Evolutionary conservation across 169 alveolate genomes (phyloP), one percentile per base, ranked within the genome.

Genomic region (Plasmodium fragile): DNA sequence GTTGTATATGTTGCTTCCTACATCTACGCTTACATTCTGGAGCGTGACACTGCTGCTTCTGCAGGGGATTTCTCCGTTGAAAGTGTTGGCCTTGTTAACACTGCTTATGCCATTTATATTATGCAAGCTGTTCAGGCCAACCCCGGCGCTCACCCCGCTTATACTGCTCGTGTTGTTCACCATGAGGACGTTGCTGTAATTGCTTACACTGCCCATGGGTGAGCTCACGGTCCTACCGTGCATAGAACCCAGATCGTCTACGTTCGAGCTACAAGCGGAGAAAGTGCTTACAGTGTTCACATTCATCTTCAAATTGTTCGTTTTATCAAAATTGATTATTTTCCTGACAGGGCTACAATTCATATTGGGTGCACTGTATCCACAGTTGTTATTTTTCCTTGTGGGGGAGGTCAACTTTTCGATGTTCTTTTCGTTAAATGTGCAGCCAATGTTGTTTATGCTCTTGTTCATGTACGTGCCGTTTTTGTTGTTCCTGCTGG

Each of bases 281-380:
- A 7, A 7, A 18, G 73, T 83, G 52, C 59, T n/a, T 25, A 45
- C 13, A 10, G 0, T 30, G 77, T 71, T 43, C 43, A 83, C 32
- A 32, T 81, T 81, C 39, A 45, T 72, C 36, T 25, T 83, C 34
- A 43, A 55, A 28, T 36, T 83, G 59, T 30, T 72, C n/a, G 71
- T 65, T 30, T 82, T 82, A 25, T 82, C 81, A 5, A 81, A 81
- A 22, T 81, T 55, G 6, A 28, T 81, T 81, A 81, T 52, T 49
- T 81, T 53, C 8, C 22, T 81, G 6, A 52, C 10, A 4, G 89
- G 32, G 36, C 53, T 81, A 53, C 0, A 81, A 81, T n/a, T 41
- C 30, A 53, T 55, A 4, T 55, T 81, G 6, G 89, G 43, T 4
- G 41, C 2, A 28, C 34, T 10, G 25, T 36, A 81, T 6, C 39